These are phyloP conservation scores for Gigaspora rosea DNA, from an alignment of 192 early-diverging fungal genomes.

Conservation along the genomic window DNA sequence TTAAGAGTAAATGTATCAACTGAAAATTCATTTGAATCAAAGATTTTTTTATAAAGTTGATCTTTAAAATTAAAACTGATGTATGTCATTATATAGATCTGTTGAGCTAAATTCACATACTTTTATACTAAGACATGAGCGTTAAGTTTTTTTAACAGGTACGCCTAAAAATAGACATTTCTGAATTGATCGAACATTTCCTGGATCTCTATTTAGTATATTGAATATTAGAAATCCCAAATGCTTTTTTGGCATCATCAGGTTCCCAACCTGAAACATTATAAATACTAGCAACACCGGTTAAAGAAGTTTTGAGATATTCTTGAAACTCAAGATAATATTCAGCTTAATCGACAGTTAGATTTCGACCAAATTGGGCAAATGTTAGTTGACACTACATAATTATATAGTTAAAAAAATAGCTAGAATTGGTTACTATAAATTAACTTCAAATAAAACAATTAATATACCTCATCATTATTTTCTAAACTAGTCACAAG, in stretches of 20 bases:
- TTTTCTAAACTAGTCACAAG: too few relatives aligned
- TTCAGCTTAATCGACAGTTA: background rate
- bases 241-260: background rate
- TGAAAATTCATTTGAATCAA: too few relatives aligned
- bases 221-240: background rate
- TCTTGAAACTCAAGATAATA: constrained; percentile 11
- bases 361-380: background rate
- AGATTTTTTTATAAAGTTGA: too few relatives aligned
- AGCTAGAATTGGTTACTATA: too few relatives aligned
- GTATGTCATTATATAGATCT: background rate
- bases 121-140: background rate
- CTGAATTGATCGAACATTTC: background rate
- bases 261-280: constrained; percentile 1
- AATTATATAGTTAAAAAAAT: too few relatives aligned
- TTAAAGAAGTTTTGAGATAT: background rate
- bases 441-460: too few relatives aligned
- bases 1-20: too few relatives aligned
- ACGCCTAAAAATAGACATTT: background rate
- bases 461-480: too few relatives aligned
- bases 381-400: too few relatives aligned
- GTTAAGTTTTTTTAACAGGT: background rate
- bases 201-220: background rate
- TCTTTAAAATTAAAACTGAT: background rate
- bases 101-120: background rate
- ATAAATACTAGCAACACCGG: background rate